Conservation (phyloP, 176 grass and related monocot species). For the Lolium perenne region DNA sequence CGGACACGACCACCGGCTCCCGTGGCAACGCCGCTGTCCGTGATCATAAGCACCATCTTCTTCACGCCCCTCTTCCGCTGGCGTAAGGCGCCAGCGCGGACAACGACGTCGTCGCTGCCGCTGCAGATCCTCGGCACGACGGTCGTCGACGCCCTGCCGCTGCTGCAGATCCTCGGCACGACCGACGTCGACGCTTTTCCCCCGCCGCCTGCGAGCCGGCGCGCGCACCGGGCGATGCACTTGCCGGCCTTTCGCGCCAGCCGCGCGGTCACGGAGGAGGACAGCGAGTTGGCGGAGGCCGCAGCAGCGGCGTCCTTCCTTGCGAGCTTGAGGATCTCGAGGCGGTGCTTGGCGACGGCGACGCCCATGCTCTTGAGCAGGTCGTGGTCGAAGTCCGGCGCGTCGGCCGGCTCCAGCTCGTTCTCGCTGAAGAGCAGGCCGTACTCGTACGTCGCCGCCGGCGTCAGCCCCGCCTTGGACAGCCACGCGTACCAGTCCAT, state of each 20-base stretch:
- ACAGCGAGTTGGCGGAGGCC: neutral
- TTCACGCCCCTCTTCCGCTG: constrained; percentile 36
- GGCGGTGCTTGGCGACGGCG: constrained; percentile 83
- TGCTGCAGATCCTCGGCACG: neutral
- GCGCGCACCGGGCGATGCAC: constrained; percentile 55
- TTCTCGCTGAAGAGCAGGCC: constrained; percentile 53
- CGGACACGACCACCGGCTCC: neutral
- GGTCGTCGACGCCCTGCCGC: constrained; percentile 20
- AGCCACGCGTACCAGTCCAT: constrained; percentile 94
- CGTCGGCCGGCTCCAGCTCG: constrained; percentile 73
- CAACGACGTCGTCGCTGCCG: constrained; percentile 41
- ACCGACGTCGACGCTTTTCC: neutral
- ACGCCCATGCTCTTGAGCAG: constrained; percentile 96
- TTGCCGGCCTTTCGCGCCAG: constrained; percentile 43
- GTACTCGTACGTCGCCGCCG: constrained; percentile 37
- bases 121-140: constrained; percentile 53
- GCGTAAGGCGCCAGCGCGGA: constrained; percentile 47
- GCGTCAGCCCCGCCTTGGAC: constrained; percentile 60
- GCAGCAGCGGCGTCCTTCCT: constrained; percentile 22
- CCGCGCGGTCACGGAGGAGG: neutral
- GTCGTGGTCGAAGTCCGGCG: constrained; percentile 83
- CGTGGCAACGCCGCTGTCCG: constrained; percentile 19
- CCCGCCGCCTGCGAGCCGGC: neutral
- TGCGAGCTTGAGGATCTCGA: constrained; percentile 70
- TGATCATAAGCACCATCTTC: constrained; percentile 78